A percentile compares a stretch with the other conserved stretches of the same genome.
Conservation (phyloP, 1,284 basidiomycete species). For the Phellinidium pouzarii region DNA sequence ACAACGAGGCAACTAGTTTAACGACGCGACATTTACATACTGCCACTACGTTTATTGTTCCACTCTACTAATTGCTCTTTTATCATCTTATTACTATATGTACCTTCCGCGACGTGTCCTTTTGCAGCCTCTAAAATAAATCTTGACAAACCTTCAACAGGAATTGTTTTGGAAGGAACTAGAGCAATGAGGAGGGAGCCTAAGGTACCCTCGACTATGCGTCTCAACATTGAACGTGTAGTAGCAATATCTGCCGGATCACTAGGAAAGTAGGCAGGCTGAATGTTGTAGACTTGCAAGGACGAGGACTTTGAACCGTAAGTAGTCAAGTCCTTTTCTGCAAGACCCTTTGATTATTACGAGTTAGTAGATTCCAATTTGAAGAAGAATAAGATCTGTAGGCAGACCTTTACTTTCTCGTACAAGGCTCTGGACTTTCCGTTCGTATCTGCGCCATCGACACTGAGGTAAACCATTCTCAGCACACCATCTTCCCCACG, state of each 20-base stretch:
- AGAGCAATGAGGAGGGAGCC: not conserved
- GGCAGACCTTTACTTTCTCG: conserved; percentile 30
- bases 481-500: conserved; percentile 26
- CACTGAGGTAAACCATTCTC: conserved; percentile 32
- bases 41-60: too few species aligned
- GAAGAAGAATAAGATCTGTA: not conserved
- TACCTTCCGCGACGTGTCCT: not conserved
- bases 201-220: not conserved
- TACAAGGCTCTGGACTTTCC: conserved; percentile 28
- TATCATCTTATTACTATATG: conserved; percentile 9
- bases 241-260: conserved; percentile 6
- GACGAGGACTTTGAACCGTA: conserved; percentile 1
- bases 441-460: conserved; percentile 28
- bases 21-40: too few species aligned
- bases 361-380: not conserved
- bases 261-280: conserved; percentile 18
- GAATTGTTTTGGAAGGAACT: conserved; percentile 1
- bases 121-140: conserved; percentile 11
- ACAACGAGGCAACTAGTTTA: too few species aligned
- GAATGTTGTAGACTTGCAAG: conserved; percentile 6
- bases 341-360: conserved; percentile 7
- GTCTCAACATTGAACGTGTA: not conserved
- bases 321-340: conserved; percentile 14
- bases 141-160: conserved; percentile 3
- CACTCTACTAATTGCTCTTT: conserved; percentile 3